phyloP scores from a whole-genome alignment of 148 eudicot genomes.

The Dianthus caryophyllus region DNA sequence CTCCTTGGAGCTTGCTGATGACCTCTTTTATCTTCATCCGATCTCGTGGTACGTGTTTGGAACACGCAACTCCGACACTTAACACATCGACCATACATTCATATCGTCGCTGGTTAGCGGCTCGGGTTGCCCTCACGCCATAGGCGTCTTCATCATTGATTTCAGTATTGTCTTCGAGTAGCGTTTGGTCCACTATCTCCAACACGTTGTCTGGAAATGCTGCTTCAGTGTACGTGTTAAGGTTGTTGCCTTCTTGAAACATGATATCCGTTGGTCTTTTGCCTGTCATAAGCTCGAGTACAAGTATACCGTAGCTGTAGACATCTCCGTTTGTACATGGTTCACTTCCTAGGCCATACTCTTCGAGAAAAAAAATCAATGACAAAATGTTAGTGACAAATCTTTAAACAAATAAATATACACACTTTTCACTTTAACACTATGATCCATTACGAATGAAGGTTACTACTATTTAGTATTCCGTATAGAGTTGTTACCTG shows the following conservation, averaged over 20 bases:
- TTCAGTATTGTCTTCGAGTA: background rate
- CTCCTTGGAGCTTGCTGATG: background rate
- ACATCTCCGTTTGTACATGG: conserved; percentile 1
- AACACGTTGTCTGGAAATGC: conserved; percentile 15
- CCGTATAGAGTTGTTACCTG: background rate
- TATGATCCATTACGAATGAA: no score
- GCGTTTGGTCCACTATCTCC: conserved; percentile 1
- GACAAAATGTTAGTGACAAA: no score
- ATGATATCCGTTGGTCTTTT: conserved; percentile 12
- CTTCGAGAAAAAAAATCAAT: background rate
- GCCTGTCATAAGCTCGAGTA: conserved; percentile 18
- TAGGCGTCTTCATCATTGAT: background rate
- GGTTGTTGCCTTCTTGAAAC: conserved; percentile 12
- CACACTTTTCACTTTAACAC: background rate
- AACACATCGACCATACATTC: conserved; percentile 4
- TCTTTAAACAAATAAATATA: no score
- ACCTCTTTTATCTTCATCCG: background rate
- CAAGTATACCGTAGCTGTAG: conserved; percentile 13
- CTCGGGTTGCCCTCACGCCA: no score
- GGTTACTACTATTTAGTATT: no score
- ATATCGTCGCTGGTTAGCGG: no score
- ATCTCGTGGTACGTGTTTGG: background rate
- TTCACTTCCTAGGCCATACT: conserved; percentile 6
- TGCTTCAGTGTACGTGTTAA: conserved; percentile 9
- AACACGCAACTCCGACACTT: conserved; percentile 10